Conservation (phyloP, 179 eudicot genomes). For the Drosera spatulata region DNA sequence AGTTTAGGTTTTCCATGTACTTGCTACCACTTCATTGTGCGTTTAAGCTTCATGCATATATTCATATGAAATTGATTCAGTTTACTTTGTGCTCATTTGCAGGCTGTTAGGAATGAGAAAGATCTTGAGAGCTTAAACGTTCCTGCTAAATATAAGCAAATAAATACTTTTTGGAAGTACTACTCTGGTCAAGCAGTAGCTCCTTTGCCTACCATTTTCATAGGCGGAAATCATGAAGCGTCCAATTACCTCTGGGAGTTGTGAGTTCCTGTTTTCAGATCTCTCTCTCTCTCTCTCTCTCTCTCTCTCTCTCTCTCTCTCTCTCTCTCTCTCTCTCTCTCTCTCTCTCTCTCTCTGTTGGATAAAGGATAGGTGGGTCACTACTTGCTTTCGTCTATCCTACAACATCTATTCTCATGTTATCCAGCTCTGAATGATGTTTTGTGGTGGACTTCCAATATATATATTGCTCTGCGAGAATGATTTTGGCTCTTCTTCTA, state of each 20-base stretch:
- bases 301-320: too few species aligned
- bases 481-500: constrained; percentile 17
- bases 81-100: constrained; percentile 2
- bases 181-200: constrained; percentile 89
- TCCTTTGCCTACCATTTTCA: constrained; percentile 88
- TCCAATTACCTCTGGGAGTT: constrained; percentile 96
- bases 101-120: constrained; percentile 93
- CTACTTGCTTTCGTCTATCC: too few species aligned
- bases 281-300: too few species aligned
- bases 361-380: too few species aligned
- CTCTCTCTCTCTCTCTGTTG: too few species aligned
- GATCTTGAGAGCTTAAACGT: constrained; percentile 84
- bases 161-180: constrained; percentile 97
- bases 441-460: background rate
- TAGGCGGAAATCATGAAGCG: constrained; percentile 98
- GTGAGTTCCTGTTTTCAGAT: constrained; percentile 31
- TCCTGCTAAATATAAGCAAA: constrained; percentile 52
- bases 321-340: too few species aligned
- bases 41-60: too few species aligned
- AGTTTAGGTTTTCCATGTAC: too few species aligned
- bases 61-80: too few species aligned
- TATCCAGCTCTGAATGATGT: background rate
- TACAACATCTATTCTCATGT: background rate
- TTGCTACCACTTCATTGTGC: too few species aligned
- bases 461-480: background rate